phyloP scores from a whole-genome alignment of 345 rosid genomes.

The Gossypium rotundifolium region DNA sequence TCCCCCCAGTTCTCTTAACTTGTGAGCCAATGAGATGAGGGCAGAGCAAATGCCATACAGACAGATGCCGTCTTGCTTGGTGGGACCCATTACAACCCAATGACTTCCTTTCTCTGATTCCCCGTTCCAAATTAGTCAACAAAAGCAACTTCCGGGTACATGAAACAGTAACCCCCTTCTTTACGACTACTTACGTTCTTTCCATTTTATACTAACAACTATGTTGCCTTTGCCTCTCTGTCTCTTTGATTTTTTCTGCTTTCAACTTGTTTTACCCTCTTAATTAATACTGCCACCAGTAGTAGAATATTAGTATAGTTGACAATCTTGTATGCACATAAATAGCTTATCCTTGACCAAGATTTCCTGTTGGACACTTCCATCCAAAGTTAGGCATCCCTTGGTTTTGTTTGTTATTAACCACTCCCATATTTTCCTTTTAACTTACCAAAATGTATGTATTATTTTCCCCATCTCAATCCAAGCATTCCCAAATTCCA shows the following conservation, averaged over 20 bases:
- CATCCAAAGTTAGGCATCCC: neutral
- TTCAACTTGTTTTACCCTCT: neutral
- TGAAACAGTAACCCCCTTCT: neutral
- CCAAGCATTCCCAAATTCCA: neutral
- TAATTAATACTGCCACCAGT: neutral
- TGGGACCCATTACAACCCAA: neutral
- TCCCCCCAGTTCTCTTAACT: neutral
- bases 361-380: neutral
- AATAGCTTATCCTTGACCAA: conserved; percentile 11
- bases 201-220: neutral
- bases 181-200: neutral
- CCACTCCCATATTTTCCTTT: neutral
- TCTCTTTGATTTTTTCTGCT: neutral
- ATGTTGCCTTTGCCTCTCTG: neutral
- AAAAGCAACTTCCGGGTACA: conserved; percentile 27
- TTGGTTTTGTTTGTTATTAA: neutral
- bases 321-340: neutral
- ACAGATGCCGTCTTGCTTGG: neutral
- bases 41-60: conserved; percentile 22
- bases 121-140: conserved; percentile 21
- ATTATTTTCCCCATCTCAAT: neutral
- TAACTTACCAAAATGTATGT: neutral
- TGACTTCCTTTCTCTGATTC: conserved; percentile 4
- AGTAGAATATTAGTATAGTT: neutral
- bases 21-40: conserved; percentile 33